A percentile compares a stretch with the other conserved stretches of the same genome.
These are phyloP conservation scores for Didymella arachidicola DNA, from an alignment of 2,329 filamentous ascomycete species.

Conservation along the genomic window DNA sequence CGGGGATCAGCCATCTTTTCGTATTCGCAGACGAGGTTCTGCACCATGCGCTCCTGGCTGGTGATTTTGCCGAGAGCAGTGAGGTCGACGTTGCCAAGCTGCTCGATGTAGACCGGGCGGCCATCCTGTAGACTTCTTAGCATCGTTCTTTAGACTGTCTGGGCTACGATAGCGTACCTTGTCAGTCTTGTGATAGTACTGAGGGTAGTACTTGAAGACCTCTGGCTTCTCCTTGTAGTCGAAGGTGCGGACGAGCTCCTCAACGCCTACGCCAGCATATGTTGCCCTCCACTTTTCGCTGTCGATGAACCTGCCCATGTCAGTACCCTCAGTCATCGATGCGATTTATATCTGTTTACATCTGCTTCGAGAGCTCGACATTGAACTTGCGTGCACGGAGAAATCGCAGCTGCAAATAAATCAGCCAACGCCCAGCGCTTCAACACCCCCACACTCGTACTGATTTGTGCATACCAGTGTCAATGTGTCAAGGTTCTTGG, in stretches of 20 bases:
- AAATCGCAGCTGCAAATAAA: slow-evolving; percentile 74
- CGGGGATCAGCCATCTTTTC: slow-evolving; percentile 94
- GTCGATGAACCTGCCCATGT: slow-evolving; percentile 78
- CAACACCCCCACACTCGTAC: neutral
- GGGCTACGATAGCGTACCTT: slow-evolving; percentile 61
- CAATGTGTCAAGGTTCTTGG: slow-evolving; percentile 86
- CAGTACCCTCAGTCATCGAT: slow-evolving; percentile 22
- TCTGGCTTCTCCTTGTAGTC: slow-evolving; percentile 85
- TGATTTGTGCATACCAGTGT: slow-evolving; percentile 71
- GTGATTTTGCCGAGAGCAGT: slow-evolving; percentile 92
- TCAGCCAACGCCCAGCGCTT: slow-evolving; percentile 25
- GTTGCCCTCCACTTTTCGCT: slow-evolving; percentile 91
- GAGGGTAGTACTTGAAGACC: slow-evolving; percentile 91
- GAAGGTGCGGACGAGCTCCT: slow-evolving; percentile 80
- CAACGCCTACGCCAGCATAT: slow-evolving; percentile 71
- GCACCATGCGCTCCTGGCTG: slow-evolving; percentile 88
- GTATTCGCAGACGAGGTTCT: slow-evolving; percentile 97
- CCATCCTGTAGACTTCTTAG: slow-evolving; percentile 71
- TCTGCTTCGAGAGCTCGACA: slow-evolving; percentile 80
- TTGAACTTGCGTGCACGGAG: slow-evolving; percentile 95
- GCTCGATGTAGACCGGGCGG: slow-evolving; percentile 95
- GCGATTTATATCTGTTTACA: slow-evolving; percentile 67
- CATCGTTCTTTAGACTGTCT: neutral
- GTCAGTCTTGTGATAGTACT: slow-evolving; percentile 98
- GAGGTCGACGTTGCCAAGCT: slow-evolving; percentile 92